Percentiles rank a stretch among this genome's conserved stretches.
These are phyloP conservation scores for Wickerhamomyces strasburgensis DNA, from an alignment of 805 yeast species.

Conservation along the genomic window DNA sequence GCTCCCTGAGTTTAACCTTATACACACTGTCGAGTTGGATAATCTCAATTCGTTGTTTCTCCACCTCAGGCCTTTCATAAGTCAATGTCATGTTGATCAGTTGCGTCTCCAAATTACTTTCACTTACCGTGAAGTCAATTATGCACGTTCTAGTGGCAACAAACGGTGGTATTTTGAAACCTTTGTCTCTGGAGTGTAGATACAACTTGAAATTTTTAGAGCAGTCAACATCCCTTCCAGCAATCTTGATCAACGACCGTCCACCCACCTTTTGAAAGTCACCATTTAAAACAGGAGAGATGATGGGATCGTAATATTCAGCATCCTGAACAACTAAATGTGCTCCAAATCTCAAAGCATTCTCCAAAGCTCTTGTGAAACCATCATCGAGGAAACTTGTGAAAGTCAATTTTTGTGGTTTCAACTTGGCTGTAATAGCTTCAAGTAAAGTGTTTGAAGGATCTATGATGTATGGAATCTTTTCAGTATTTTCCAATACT, in stretches of 20 bases:
- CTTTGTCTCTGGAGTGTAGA: constrained; percentile 57
- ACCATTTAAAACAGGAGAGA: constrained; percentile 54
- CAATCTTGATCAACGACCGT: constrained; percentile 54
- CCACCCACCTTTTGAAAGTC: constrained; percentile 70
- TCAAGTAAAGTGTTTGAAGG: constrained; percentile 50
- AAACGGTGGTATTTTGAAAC: constrained; percentile 42
- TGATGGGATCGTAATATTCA: constrained; percentile 72
- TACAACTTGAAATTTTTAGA: constrained; percentile 58
- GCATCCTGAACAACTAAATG: constrained; percentile 69
- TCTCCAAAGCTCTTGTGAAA: constrained; percentile 65
- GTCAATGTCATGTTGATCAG: constrained; percentile 53
- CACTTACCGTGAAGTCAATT: constrained; percentile 70
- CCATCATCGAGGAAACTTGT: constrained; percentile 72
- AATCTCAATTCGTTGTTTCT: constrained; percentile 48
- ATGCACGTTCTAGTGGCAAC: constrained; percentile 58
- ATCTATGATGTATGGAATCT: constrained; percentile 64
- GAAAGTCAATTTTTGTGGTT: constrained; percentile 37
- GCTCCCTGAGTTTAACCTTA: constrained; percentile 41
- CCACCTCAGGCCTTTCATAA: constrained; percentile 62
- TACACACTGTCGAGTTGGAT: constrained; percentile 55
- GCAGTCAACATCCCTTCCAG: constrained; percentile 59
- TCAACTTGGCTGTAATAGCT: constrained; percentile 31
- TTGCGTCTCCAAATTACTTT: constrained; percentile 58
- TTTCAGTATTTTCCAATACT: constrained; percentile 36
- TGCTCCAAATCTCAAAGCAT: constrained; percentile 82